Conservation (phyloP, 495 filamentous ascomycete genomes). For the Aspergillus kassunensis region DNA sequence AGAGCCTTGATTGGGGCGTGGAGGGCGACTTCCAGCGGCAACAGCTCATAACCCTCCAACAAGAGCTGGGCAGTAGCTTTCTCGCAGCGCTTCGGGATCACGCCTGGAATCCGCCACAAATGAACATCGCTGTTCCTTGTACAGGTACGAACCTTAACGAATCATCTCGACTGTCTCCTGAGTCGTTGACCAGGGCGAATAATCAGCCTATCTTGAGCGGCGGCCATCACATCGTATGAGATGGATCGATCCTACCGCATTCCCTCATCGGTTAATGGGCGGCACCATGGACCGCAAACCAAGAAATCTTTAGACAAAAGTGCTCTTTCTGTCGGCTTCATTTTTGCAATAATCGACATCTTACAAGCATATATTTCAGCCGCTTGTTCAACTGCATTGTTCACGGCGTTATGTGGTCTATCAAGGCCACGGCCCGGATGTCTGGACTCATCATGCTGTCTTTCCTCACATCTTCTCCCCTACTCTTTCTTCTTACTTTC, state of each 20-base stretch:
- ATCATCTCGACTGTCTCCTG: conserved; percentile 34
- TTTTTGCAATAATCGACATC: conserved; percentile 1
- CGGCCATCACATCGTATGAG: conserved; percentile 44
- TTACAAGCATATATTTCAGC: neutral
- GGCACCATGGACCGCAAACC: neutral
- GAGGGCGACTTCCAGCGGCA: conserved; percentile 76
- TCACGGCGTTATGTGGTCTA: conserved; percentile 42
- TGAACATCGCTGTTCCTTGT: conserved; percentile 29
- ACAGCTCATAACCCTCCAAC: conserved; percentile 78
- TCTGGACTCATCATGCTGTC: conserved; percentile 39
- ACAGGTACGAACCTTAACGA: conserved; percentile 32
- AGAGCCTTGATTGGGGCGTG: conserved; percentile 55
- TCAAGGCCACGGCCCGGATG: conserved; percentile 44
- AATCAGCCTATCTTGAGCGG: conserved; percentile 52
- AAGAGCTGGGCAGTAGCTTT: conserved; percentile 80
- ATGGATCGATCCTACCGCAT: conserved; percentile 18
- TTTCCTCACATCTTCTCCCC: conserved; percentile 22
- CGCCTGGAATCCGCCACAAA: conserved; percentile 47
- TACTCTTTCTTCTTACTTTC: conserved; percentile 12
- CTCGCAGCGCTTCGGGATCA: conserved; percentile 81
- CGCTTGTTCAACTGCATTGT: conserved; percentile 29
- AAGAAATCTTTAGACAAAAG: conserved; percentile 12
- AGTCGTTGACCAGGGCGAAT: conserved; percentile 34
- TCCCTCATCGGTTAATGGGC: neutral
- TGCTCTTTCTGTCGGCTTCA: conserved; percentile 10